These are phyloP conservation scores for Vaccinium vitisidaea DNA, from an alignment of 148 eudicot genomes.

Conservation along the genomic window DNA sequence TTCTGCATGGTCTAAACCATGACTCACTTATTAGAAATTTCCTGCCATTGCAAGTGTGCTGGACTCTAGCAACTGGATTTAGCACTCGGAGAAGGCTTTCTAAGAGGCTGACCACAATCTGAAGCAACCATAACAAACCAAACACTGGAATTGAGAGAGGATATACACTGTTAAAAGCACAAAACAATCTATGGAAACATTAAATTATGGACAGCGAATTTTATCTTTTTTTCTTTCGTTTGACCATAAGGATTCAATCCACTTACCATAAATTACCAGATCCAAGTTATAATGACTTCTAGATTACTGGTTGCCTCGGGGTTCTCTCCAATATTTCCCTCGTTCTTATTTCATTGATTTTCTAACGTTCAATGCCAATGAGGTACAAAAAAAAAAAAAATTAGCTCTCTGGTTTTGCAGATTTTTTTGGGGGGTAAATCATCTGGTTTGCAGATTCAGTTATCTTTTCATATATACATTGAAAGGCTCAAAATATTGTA, in stretches of 20 bases:
- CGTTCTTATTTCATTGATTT: background rate
- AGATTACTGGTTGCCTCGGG: background rate
- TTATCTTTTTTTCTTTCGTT: too few relatives aligned
- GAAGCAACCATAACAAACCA: background rate
- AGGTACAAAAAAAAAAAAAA: background rate
- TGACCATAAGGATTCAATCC: background rate
- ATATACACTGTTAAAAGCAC: background rate
- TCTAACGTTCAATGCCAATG: background rate
- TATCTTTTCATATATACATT: background rate
- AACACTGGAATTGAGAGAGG: background rate
- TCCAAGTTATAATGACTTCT: background rate
- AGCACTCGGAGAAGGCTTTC: background rate
- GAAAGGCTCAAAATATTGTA: background rate
- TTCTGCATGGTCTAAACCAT: too few relatives aligned
- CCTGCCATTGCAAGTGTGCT: too few relatives aligned
- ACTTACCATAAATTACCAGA: background rate
- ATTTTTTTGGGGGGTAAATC: background rate
- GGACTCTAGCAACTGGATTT: background rate
- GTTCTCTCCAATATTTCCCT: background rate
- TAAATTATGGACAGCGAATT: background rate
- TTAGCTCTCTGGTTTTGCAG: background rate
- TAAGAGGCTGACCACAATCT: background rate
- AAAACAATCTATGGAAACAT: background rate
- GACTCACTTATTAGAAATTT: background rate
- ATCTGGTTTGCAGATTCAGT: background rate